Percentiles rank a stretch among this genome's conserved stretches.
These are phyloP conservation scores for Paecilomyces sp. DNA, from an alignment of 2,329 filamentous ascomycete genomes.

Conservation along the genomic window DNA sequence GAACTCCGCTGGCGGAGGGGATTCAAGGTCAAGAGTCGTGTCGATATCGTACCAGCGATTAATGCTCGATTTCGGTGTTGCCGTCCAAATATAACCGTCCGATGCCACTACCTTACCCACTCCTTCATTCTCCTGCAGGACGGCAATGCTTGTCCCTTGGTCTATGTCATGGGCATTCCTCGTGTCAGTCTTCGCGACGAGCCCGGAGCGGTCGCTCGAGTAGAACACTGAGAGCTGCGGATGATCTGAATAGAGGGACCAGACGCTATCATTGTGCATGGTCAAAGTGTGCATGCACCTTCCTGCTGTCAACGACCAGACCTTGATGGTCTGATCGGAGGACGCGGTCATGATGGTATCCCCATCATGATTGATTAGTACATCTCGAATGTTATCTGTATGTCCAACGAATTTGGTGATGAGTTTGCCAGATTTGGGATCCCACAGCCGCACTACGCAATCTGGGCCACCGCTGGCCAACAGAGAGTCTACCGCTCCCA, in stretches of 20 bases:
- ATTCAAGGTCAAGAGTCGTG: constrained; percentile 62
- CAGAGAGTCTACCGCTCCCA: constrained; percentile 71
- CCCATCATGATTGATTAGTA: constrained; percentile 80
- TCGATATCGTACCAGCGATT: constrained; percentile 87
- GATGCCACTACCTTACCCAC: constrained; percentile 53
- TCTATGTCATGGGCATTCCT: constrained; percentile 70
- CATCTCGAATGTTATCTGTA: constrained; percentile 86
- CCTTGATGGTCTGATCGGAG: constrained; percentile 93
- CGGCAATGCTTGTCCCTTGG: constrained; percentile 81
- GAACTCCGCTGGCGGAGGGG: constrained; percentile 31
- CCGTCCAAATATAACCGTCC: constrained; percentile 79
- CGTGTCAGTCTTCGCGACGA: constrained; percentile 95
- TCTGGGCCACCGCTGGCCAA: constrained; percentile 91
- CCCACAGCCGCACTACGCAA: constrained; percentile 87
- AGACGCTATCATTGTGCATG: constrained; percentile 98
- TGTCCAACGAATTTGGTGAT: constrained; percentile 97
- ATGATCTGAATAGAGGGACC: constrained; percentile 87
- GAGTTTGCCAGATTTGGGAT: constrained; percentile 77
- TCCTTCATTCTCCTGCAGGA: constrained; percentile 82
- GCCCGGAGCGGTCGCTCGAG: constrained; percentile 82
- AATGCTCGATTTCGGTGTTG: constrained; percentile 83
- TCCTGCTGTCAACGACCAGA: constrained; percentile 93
- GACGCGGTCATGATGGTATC: constrained; percentile 91
- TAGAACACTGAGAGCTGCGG: constrained; percentile 85
- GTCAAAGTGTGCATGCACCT: constrained; percentile 96